Conservation (phyloP, 371 early-diverging fungal species). For the Rhizomucor miehei region DNA sequence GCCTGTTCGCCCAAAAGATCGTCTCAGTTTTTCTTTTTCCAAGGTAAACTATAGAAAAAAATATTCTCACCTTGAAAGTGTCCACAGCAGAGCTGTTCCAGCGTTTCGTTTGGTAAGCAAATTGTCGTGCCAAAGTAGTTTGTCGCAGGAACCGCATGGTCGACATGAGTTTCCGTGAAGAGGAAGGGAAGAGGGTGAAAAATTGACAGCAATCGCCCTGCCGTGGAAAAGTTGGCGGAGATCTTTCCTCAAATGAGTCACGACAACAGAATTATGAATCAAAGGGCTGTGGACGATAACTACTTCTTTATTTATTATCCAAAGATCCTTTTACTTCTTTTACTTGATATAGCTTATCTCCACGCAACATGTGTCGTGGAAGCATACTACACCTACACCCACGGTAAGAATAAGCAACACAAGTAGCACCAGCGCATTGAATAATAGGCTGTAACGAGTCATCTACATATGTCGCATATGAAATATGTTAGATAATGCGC, state of each 20-base stretch:
- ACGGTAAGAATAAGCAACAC: not conserved
- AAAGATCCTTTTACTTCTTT: too few relatives aligned
- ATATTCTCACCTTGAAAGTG: slow-evolving; percentile 13
- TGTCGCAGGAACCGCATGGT: slow-evolving; percentile 10
- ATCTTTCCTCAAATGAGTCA: too few relatives aligned
- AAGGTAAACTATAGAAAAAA: too few relatives aligned
- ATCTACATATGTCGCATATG: not conserved
- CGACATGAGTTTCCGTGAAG: not conserved
- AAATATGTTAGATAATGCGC: not conserved
- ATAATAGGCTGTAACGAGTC: slow-evolving; percentile 4
- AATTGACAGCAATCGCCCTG: too few relatives aligned
- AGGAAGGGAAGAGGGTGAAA: not conserved
- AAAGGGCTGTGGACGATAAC: too few relatives aligned
- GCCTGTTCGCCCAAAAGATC: slow-evolving; percentile 29
- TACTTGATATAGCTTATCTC: too few relatives aligned
- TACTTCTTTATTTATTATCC: too few relatives aligned
- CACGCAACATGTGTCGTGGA: not conserved
- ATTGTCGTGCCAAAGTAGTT: slow-evolving; percentile 2
- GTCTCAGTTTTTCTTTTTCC: not conserved
- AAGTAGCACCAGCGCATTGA: not conserved
- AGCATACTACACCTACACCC: not conserved
- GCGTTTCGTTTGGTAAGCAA: slow-evolving; percentile 12
- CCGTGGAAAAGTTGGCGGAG: too few relatives aligned
- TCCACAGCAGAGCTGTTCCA: slow-evolving; percentile 17
- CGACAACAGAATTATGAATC: too few relatives aligned